Evolutionary conservation across 78 protist species (phyloP).

Genomic region (Anaeramoeba flamelloides): DNA sequence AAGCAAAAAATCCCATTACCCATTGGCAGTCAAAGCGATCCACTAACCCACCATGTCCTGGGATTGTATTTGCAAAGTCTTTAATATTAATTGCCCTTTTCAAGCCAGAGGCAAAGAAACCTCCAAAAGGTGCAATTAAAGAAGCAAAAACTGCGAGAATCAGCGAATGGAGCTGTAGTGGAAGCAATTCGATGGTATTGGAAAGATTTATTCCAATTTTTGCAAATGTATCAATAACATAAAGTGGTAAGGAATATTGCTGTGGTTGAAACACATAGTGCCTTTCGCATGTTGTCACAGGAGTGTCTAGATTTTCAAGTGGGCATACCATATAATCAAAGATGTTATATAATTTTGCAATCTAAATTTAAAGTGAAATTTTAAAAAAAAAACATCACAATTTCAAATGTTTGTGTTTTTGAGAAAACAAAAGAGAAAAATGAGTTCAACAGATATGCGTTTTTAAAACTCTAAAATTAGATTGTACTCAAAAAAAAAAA

Average conservation of each 20-base stretch:
- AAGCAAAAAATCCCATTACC: slow-evolving; percentile 10
- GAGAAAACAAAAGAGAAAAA: slow-evolving; percentile 28
- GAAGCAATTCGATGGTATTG: too few relatives aligned
- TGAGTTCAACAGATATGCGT: slow-evolving; percentile 7
- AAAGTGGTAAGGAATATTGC: too few relatives aligned
- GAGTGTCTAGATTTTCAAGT: too few relatives aligned
- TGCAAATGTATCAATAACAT: too few relatives aligned
- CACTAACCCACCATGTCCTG: slow-evolving; percentile 89
- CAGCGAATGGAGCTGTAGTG: slow-evolving; percentile 53
- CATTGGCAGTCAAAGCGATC: slow-evolving; percentile 59
- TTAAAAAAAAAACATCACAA: neutral
- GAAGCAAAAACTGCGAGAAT: slow-evolving; percentile 64
- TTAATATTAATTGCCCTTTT: slow-evolving; percentile 81
- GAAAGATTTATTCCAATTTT: too few relatives aligned
- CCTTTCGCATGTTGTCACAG: too few relatives aligned
- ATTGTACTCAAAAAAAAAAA: neutral
- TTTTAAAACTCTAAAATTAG: slow-evolving; percentile 5
- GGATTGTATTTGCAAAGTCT: slow-evolving; percentile 72
- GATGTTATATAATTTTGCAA: too few relatives aligned
- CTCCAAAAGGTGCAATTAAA: slow-evolving; percentile 85
- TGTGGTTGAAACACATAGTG: too few relatives aligned
- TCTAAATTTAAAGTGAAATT: too few relatives aligned
- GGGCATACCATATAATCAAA: too few relatives aligned
- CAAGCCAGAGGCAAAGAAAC: slow-evolving; percentile 81
- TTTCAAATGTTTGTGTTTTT: slow-evolving; percentile 13